Evolutionary conservation across 208 protist species (phyloP), one percentile per base, ranked within the genome.

Genomic region (Acanthamoeba castellanii): DNA sequence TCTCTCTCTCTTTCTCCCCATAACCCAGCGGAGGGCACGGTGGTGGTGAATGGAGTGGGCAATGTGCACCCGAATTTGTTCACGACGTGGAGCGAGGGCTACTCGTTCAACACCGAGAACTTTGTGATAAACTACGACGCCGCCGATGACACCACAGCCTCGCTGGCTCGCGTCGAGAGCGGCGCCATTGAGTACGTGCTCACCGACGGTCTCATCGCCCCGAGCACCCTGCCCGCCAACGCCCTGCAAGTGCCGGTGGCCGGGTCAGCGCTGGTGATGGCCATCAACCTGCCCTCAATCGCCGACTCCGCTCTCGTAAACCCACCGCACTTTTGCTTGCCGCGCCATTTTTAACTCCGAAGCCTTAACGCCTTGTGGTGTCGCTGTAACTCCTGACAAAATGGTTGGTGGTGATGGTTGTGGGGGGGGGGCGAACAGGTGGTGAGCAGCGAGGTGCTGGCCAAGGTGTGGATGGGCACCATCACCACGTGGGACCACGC

Each of bases 401-500:
- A 57, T 16, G 7, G 16, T 20, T 57, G 52, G 52, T n/a, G n/a
- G n/a, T n/a, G n/a, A n/a, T n/a, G n/a, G 42, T 47, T 47, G 52
- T 18, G 52, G 6, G 2, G 3, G 27, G 18, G 8, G 30, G 13
- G 52, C 52, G 18, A 13, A 2, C 37, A 81, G 70, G 82, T 89
- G 32, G 16, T 89, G 30, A 66, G 55, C 55, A 45, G 16, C 14
- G 50, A 89, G 20, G n/a, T 66, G n/a, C 82, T 89, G 47, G 82
- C 82, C 16, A 61, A 45, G 13, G 42, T 89, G 6, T 89, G 47
- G 52, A 55, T 55, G 42, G 82, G 82, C 82, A 61, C 25, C 82
- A 89, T 89, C 82, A 68, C 82, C 45, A 89, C 82, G 52, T 89
- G 82, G 82, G 50, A 89, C 50, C 42, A 89, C 50, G 30, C 34